Conservation (phyloP, 106 monocot genomes). For the Phalaenopsis aphrodite region DNA sequence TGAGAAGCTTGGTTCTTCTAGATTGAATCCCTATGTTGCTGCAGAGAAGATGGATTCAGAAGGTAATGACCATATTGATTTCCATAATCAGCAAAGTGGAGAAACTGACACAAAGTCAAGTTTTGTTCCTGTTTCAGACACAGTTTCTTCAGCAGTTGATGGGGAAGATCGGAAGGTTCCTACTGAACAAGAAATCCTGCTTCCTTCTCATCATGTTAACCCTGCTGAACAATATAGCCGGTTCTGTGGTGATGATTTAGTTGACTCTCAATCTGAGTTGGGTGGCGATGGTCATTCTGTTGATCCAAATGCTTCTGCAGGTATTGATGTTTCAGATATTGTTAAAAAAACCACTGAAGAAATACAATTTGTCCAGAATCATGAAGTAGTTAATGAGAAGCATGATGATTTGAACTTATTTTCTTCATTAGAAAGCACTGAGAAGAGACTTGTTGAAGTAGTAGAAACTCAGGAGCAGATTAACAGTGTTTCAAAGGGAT, state of each 20-base stretch:
- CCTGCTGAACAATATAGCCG: background rate
- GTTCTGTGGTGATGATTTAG: background rate
- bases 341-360: background rate
- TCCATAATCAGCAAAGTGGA: background rate
- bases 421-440: background rate
- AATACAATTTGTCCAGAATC: background rate
- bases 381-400: background rate
- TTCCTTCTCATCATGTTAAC: background rate
- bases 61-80: background rate
- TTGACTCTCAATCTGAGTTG: background rate
- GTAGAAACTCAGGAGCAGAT: background rate
- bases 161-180: background rate
- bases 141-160: background rate
- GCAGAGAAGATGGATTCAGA: background rate
- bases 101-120: background rate
- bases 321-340: background rate
- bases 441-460: constrained; percentile 1
- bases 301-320: background rate
- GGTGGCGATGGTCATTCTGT: background rate
- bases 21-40: background rate
- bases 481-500: background rate
- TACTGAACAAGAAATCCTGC: background rate
- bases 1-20: background rate
- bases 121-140: background rate
- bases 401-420: background rate